Percentiles rank a stretch among this genome's conserved stretches.
Evolutionary conservation across 108 stramenopile genomes (phyloP).

Genomic region (Conticribra guillardii): DNA sequence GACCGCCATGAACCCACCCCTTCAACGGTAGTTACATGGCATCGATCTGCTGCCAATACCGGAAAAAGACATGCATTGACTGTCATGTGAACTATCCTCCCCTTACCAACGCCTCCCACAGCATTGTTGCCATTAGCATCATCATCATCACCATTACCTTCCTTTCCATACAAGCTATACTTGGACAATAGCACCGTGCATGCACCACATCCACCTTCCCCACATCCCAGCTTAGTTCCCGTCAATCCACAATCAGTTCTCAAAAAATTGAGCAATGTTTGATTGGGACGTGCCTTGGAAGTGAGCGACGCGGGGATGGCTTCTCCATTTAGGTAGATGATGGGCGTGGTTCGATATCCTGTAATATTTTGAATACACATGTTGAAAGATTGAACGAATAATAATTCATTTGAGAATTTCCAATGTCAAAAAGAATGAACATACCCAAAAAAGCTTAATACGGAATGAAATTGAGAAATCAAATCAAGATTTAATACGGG

Average conservation of each 20-base stretch:
- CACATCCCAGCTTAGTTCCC: constrained; percentile 77
- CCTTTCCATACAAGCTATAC: constrained; percentile 9
- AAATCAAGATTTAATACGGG: no score
- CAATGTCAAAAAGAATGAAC: no score
- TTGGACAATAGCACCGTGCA: constrained; percentile 86
- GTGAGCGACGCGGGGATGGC: constrained; percentile 56
- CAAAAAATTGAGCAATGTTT: constrained; percentile 78
- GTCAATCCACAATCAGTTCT: constrained; percentile 64
- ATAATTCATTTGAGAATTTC: no score
- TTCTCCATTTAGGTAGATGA: constrained; percentile 80
- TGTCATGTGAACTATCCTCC: constrained; percentile 53
- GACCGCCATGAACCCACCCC: constrained; percentile 70
- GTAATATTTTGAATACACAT: no score
- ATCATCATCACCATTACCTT: background rate
- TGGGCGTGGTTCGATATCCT: constrained; percentile 65
- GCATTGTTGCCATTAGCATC: background rate
- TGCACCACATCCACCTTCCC: constrained; percentile 95
- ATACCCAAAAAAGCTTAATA: no score
- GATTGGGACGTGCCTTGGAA: constrained; percentile 64
- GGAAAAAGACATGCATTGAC: constrained; percentile 96
- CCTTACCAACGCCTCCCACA: constrained; percentile 1
- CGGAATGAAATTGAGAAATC: no score
- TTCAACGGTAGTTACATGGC: constrained; percentile 93
- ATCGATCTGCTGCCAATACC: constrained; percentile 83
- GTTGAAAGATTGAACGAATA: no score